Conservation (phyloP, 2,329 filamentous ascomycete genomes). For the Amauroascus verrucosus region DNA sequence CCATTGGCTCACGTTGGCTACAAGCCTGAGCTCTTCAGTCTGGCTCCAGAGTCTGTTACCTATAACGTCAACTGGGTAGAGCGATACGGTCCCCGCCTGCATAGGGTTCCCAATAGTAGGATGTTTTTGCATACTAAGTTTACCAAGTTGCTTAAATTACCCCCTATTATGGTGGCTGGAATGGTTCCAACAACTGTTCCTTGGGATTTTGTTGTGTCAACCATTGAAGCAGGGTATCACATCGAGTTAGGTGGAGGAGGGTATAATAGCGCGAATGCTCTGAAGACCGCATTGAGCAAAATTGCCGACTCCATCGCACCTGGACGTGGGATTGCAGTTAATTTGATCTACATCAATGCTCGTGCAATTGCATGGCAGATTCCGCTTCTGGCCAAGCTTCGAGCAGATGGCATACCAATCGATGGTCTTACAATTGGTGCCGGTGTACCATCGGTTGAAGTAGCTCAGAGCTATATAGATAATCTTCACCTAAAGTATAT, state of each 20-base stretch:
- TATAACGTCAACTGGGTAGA: slow-evolving; percentile 69
- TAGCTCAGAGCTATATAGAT: slow-evolving; percentile 85
- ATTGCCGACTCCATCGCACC: slow-evolving; percentile 75
- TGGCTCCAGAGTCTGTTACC: slow-evolving; percentile 97
- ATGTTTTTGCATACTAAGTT: slow-evolving; percentile 94
- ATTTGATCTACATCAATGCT: slow-evolving; percentile 84
- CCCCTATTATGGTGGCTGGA: slow-evolving; percentile 80
- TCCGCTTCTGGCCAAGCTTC: slow-evolving; percentile 65
- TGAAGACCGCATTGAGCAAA: slow-evolving; percentile 72
- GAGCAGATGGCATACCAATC: slow-evolving; percentile 76
- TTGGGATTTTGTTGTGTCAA: slow-evolving; percentile 84
- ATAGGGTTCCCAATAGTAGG: slow-evolving; percentile 69
- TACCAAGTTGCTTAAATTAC: slow-evolving; percentile 72
- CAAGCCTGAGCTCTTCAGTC: slow-evolving; percentile 78
- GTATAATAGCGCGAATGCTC: slow-evolving; percentile 70
- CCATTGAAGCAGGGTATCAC: slow-evolving; percentile 88
- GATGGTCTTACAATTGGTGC: slow-evolving; percentile 88
- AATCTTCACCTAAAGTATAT: slow-evolving; percentile 89
- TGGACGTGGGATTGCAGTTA: slow-evolving; percentile 77
- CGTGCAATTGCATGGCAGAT: slow-evolving; percentile 89
- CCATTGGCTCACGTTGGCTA: slow-evolving; percentile 54
- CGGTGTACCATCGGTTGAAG: slow-evolving; percentile 84
- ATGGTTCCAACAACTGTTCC: slow-evolving; percentile 88
- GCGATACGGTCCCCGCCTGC: slow-evolving; percentile 82
- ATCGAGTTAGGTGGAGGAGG: slow-evolving; percentile 83